Evolutionary conservation across 2,329 filamentous ascomycete species (phyloP), one percentile per base, ranked within the genome.

Genomic region (Teratosphaeriaceae sp.): DNA sequence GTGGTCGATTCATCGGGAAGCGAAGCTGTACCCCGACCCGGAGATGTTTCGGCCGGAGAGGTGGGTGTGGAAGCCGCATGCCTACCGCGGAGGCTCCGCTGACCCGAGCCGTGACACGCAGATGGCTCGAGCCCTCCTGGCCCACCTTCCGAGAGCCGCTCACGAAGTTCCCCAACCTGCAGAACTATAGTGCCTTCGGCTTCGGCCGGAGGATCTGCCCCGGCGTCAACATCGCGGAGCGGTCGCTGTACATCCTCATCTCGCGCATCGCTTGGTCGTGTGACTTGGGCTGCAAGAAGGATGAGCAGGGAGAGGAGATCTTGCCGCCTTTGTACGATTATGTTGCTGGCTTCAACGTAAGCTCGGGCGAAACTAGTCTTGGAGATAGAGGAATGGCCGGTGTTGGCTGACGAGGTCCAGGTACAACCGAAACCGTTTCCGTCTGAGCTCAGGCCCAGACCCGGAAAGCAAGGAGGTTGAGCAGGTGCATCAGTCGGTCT

Each of bases 321-420:
- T 24, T 34, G 34, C 43, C 44, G 24, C 47, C 46, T 6, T 35
- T 22, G 21, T 52, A 54, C 23, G 45, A 54, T 20, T 56, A 56
- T 38, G 43, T 40, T n/a, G n/a, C n/a, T n/a, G n/a, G n/a, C n/a
- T n/a, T n/a, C n/a, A n/a, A n/a, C n/a, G n/a, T n/a, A n/a, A n/a
- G n/a, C n/a, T n/a, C n/a, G n/a, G n/a, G n/a, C n/a, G n/a, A n/a
- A n/a, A n/a, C n/a, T n/a, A n/a, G n/a, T n/a, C n/a, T n/a, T n/a
- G n/a, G n/a, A n/a, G n/a, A n/a, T n/a, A n/a, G n/a, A n/a, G n/a
- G n/a, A n/a, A n/a, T n/a, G n/a, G n/a, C n/a, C n/a, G n/a, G n/a
- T n/a, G n/a, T n/a, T n/a, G n/a, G n/a, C n/a, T n/a, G n/a, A n/a
- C n/a, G n/a, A n/a, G n/a, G n/a, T n/a, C n/a, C n/a, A n/a, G n/a